phyloP scores from a whole-genome alignment of 805 yeast species.

The Monosporozyma unispora region DNA sequence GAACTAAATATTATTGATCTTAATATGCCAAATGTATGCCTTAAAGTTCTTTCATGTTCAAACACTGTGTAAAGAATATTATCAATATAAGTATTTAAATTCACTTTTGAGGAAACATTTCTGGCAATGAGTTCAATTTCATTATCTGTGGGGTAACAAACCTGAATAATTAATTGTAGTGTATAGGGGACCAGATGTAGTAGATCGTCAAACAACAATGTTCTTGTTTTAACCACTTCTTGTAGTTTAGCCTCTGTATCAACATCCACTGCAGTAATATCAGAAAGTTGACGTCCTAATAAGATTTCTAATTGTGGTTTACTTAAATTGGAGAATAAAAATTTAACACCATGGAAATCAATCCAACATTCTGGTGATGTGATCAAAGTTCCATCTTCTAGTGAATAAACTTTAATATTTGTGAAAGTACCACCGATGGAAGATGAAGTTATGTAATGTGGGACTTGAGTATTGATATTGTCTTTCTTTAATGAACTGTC shows the following conservation, averaged over 20 bases:
- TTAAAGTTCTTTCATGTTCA: constrained; percentile 52
- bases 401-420: constrained; percentile 56
- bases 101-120: constrained; percentile 36
- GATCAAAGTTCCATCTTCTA: constrained; percentile 79
- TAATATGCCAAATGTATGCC: constrained; percentile 32
- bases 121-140: constrained; percentile 36
- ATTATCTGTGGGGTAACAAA: constrained; percentile 60
- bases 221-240: constrained; percentile 30
- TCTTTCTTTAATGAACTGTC: not conserved
- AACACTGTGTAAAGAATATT: constrained; percentile 61
- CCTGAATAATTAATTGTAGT: constrained; percentile 64
- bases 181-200: constrained; percentile 46
- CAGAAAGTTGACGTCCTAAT: constrained; percentile 21
- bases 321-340: constrained; percentile 53
- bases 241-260: constrained; percentile 22
- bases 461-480: not conserved
- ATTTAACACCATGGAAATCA: constrained; percentile 40
- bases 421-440: constrained; percentile 77
- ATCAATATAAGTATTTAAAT: constrained; percentile 71
- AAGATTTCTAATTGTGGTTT: constrained; percentile 27
- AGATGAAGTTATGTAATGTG: constrained; percentile 71
- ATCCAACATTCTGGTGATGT: constrained; percentile 64
- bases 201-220: constrained; percentile 52
- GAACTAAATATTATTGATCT: constrained; percentile 79
- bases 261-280: constrained; percentile 14